A percentile compares a stretch with the other conserved stretches of the same genome.
These are phyloP conservation scores for Hirschioporus abietinus DNA, from an alignment of 768 basidiomycete species.

Conservation along the genomic window DNA sequence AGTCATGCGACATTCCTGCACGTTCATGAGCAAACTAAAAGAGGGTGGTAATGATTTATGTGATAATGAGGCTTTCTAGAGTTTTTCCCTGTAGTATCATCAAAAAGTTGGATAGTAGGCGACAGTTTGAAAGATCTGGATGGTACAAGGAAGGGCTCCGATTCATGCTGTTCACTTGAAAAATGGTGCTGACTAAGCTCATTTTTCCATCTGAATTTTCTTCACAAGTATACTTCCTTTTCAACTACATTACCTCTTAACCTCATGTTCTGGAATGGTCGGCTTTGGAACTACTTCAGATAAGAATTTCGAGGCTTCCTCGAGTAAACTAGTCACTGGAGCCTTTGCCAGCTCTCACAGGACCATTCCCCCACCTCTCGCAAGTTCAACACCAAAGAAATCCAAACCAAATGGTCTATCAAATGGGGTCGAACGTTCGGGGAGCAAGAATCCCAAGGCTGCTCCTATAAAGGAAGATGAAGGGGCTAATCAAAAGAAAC, in stretches of 20 bases:
- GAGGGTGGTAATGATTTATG: too few relatives aligned
- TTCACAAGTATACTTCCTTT: neutral
- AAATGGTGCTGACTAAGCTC: neutral
- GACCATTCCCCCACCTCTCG: neutral
- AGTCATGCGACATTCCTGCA: too few relatives aligned
- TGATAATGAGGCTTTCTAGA: too few relatives aligned
- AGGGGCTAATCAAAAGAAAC: constrained; percentile 13
- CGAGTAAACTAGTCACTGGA: neutral
- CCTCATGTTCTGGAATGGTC: neutral
- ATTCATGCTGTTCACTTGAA: neutral
- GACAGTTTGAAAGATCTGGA: too few relatives aligned
- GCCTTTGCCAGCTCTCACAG: neutral
- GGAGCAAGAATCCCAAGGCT: neutral
- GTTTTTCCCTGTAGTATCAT: too few relatives aligned
- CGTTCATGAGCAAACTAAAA: too few relatives aligned
- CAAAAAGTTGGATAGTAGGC: too few relatives aligned
- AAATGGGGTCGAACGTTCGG: constrained; percentile 1
- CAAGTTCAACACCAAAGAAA: constrained; percentile 5
- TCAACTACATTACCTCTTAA: neutral
- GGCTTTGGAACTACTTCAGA: neutral
- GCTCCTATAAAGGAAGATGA: neutral
- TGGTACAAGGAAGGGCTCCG: too few relatives aligned
- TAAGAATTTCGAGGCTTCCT: neutral
- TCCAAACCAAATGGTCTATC: neutral
- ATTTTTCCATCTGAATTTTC: neutral